Evolutionary conservation across 148 eudicot genomes (phyloP), one percentile per base, ranked within the genome.

Genomic region (Rhododendron kiyosumense): DNA sequence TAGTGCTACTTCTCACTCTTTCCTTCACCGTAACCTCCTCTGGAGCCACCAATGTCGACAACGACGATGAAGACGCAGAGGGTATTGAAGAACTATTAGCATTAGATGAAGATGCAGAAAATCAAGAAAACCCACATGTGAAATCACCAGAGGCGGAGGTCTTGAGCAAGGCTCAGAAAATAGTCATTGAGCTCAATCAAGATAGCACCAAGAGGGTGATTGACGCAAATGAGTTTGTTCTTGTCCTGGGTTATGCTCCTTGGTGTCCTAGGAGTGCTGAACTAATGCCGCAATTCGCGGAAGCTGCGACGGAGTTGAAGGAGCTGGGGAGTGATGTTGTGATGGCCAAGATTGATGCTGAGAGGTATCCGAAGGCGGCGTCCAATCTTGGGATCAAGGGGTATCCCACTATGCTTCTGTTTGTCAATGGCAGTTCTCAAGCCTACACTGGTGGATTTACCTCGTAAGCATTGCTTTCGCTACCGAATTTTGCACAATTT

Each of bases 241-340:
- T 96, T 52, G 88, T 96, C 11, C 52, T 96, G 92, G 99, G 99
- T 15, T 96, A 95, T 73, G 94, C 99, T 0, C 99, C 99, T 11
- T 95, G 99, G 99, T 93, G 96, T 81, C 88, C 89, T 1, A 88
- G 98, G 89, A 96, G 98, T 84, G 99, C 99, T 84, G 99, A 96
- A 85, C 78, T 96, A 3, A 96, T 96, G 99, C 99, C 99, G 2
- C 91, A 90, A 15, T 95, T 96, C 87, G 98, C 99, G 9, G 92
- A 95, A 88, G 96, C 99, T 78, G 99, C 99, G 7, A 95, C 88
- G 85, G 83, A 67, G 49, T 75, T 96, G 73, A 92, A 83, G 85
- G 96, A 90, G 41, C 46, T 94, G 81, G 91, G 92, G 65, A 90
- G 91, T 32, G 43, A 88, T 0, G 41, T 95, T 88, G 82, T 90